Conservation (phyloP, 2,329 filamentous ascomycete genomes). For the Fusarium clavum region DNA sequence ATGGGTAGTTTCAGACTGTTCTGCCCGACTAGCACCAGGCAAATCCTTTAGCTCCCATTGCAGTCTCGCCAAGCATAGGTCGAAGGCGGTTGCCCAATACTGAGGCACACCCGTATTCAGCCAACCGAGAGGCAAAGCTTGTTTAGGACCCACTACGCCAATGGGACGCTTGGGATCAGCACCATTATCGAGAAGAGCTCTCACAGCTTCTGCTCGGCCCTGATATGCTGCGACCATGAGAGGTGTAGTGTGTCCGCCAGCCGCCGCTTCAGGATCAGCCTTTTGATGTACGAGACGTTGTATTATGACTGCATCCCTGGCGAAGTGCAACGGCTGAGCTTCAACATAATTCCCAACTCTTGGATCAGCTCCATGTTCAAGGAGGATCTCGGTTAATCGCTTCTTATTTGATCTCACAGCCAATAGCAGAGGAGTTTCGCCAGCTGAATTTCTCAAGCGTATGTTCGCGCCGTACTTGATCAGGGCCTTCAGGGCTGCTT, state of each 20-base stretch:
- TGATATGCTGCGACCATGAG: background rate
- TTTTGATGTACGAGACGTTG: rapidly evolving
- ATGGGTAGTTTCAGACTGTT: too few relatives aligned
- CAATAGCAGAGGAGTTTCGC: rapidly evolving
- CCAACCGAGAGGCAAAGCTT: background rate
- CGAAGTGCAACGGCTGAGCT: background rate
- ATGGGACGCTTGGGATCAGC: rapidly evolving
- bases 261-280: background rate
- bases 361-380: background rate
- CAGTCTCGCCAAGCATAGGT: too few relatives aligned
- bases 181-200: background rate
- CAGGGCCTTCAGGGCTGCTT: too few relatives aligned
- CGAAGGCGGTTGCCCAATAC: too few relatives aligned
- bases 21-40: too few relatives aligned
- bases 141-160: too few relatives aligned
- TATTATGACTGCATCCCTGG: rapidly evolving
- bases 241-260: rapidly evolving
- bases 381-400: rapidly evolving
- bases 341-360: rapidly evolving
- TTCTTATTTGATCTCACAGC: rapidly evolving
- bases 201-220: background rate
- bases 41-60: rapidly evolving
- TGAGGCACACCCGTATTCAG: rapidly evolving
- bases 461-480: too few relatives aligned
- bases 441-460: rapidly evolving